Base-by-base conservation (phyloP, 768 basidiomycete species). In the Hericium rajendrae region DNA sequence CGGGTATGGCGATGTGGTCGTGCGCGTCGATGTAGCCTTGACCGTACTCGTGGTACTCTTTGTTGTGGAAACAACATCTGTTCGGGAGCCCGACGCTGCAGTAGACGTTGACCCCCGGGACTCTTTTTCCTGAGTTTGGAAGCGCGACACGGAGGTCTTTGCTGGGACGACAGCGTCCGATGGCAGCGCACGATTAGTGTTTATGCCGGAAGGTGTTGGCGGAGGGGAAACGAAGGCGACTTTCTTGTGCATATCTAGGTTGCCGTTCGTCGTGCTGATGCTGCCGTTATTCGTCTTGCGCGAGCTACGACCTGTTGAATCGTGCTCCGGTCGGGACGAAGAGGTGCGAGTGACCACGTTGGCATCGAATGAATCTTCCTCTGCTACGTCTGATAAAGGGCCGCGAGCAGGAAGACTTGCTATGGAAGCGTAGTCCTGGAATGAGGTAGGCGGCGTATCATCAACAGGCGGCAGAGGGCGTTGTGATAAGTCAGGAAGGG, bases 151-250 rank as follows among this genome's bases (percentile, higher is more conserved):
- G 37, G 79, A 83, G 38, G 85, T 87, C 76, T 87, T 91, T 58
- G 71, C 65, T 56, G 69, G 70, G 20, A 68, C 66, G 32, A 67
- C 65, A 54, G 76, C 71, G 59, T 78, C 70, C 62, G 80, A 77
- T 50, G 80, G 78, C 55, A 82, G 72, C 53, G 76, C 69, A 66
- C 76, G 78, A 69, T 84, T 80, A 60, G 68, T 59, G 54, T 67
- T 67, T 59, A 78, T 73, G 59, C 73, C 78, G 40, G 57, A 58
- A 9, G 85, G 83, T 0, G 88, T 86, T 28, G 86, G 86, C 13
- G 86, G 82, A 51, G 89, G 88, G 28, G 88, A 89, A 65, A 88
- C 78, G 72, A 93, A 93, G 26, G 89, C 91, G 48, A 93, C 91
- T 73, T 91, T 91, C 77, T 93, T 93, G 66, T 80, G 81, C 37